phyloP scores from a whole-genome alignment of 2,329 filamentous ascomycete genomes.

The Aschersonia sp. region DNA sequence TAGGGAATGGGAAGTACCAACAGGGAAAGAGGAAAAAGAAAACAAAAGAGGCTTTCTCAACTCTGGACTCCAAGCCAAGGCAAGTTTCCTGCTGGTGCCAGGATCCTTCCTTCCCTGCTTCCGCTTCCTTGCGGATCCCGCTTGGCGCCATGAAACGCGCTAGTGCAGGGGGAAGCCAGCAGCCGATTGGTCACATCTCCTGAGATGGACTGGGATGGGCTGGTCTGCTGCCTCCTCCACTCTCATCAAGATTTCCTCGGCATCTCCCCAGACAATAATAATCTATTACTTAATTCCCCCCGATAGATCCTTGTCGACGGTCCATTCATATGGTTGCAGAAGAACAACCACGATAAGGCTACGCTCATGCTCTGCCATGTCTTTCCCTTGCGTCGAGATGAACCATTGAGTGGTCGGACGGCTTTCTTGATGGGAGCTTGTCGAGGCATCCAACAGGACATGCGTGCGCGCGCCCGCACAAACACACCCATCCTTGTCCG shows the following conservation, averaged over 20 bases:
- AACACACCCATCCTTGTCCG: too few relatives aligned
- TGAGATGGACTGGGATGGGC: neutral
- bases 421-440: too few relatives aligned
- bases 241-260: neutral
- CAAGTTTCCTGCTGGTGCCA: neutral
- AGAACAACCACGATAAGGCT: too few relatives aligned
- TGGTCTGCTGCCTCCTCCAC: neutral
- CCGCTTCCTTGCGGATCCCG: neutral
- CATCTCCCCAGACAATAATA: too few relatives aligned
- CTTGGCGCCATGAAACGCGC: conserved; percentile 1
- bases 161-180: neutral
- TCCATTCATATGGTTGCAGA: too few relatives aligned
- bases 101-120: neutral
- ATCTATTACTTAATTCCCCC: too few relatives aligned
- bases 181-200: neutral
- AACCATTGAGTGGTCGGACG: too few relatives aligned
- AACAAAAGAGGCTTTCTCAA: neutral
- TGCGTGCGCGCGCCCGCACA: too few relatives aligned
- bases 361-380: too few relatives aligned
- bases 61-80: neutral
- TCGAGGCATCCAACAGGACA: too few relatives aligned
- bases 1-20: neutral
- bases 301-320: too few relatives aligned
- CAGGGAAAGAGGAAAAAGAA: neutral
- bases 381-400: too few relatives aligned